phyloP scores from a whole-genome alignment of 306 rosid genomes.

The Fragaria ananassa region DNA sequence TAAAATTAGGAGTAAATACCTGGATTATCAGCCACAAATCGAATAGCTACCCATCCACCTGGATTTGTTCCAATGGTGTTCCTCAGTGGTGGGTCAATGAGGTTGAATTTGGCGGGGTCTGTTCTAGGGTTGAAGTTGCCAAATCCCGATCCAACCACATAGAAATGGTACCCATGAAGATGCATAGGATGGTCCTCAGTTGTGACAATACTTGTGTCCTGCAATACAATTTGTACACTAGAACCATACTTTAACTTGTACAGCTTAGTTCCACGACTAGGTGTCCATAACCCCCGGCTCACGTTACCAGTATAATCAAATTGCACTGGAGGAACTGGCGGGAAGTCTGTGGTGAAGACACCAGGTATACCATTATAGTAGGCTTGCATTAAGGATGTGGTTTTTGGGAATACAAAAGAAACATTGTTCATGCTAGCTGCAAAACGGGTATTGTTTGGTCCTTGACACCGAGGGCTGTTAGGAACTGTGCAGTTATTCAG shows the following conservation, averaged over 20 bases:
- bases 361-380: slow-evolving; percentile 67
- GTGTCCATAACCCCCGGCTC: slow-evolving; percentile 66
- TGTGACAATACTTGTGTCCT: slow-evolving; percentile 82
- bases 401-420: slow-evolving; percentile 70
- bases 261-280: slow-evolving; percentile 54
- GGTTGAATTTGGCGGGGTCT: slow-evolving; percentile 71
- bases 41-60: slow-evolving; percentile 98
- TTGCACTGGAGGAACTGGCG: slow-evolving; percentile 71
- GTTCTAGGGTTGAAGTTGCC: slow-evolving; percentile 82
- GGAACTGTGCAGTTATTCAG: slow-evolving; percentile 76
- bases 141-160: slow-evolving; percentile 76
- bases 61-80: slow-evolving; percentile 87
- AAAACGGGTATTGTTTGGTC: slow-evolving; percentile 96
- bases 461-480: slow-evolving; percentile 87
- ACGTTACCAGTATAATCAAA: slow-evolving; percentile 84
- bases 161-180: slow-evolving; percentile 90
- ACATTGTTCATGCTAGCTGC: slow-evolving; percentile 81
- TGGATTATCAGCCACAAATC: slow-evolving; percentile 89
- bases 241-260: slow-evolving; percentile 68
- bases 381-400: slow-evolving; percentile 82
- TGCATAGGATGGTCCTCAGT: slow-evolving; percentile 93
- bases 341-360: slow-evolving; percentile 78
- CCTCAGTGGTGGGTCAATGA: slow-evolving; percentile 71
- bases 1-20: slow-evolving; percentile 34
- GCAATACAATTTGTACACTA: slow-evolving; percentile 63